Conservation (phyloP, 176 grass and related monocot genomes). For the Triticum dicoccoides region DNA sequence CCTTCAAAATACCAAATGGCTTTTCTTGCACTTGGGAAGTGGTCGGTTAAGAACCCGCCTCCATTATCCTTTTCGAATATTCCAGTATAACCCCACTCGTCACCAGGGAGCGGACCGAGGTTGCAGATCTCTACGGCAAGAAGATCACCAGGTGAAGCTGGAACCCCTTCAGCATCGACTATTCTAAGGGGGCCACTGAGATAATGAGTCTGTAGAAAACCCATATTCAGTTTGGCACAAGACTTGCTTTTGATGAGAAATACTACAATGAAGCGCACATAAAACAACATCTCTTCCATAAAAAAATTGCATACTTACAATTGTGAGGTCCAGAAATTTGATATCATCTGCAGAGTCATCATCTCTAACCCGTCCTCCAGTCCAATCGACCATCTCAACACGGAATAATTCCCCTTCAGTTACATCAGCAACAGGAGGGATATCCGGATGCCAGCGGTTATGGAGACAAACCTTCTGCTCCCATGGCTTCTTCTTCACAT, state of each 20-base stretch:
- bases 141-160: slow-evolving; percentile 87
- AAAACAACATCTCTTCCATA: neutral
- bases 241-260: slow-evolving; percentile 6
- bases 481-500: slow-evolving; percentile 88
- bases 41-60: slow-evolving; percentile 86
- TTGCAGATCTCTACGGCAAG: slow-evolving; percentile 88
- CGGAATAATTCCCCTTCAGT: slow-evolving; percentile 77
- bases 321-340: slow-evolving; percentile 65
- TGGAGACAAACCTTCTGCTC: slow-evolving; percentile 78
- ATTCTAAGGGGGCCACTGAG: slow-evolving; percentile 86
- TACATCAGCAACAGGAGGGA: slow-evolving; percentile 77
- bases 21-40: slow-evolving; percentile 86
- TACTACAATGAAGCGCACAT: neutral
- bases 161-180: slow-evolving; percentile 69
- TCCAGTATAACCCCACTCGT: slow-evolving; percentile 90
- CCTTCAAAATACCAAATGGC: slow-evolving; percentile 98
- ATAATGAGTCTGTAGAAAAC: slow-evolving; percentile 65
- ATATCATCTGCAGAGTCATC: slow-evolving; percentile 82
- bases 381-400: slow-evolving; percentile 85
- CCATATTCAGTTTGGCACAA: slow-evolving; percentile 17
- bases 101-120: slow-evolving; percentile 76
- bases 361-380: slow-evolving; percentile 58
- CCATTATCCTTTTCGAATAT: slow-evolving; percentile 96
- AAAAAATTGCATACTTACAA: slow-evolving; percentile 44
- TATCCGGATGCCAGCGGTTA: slow-evolving; percentile 86